phyloP scores from a whole-genome alignment of 768 basidiomycete species.

The Myochromella boudieri region DNA sequence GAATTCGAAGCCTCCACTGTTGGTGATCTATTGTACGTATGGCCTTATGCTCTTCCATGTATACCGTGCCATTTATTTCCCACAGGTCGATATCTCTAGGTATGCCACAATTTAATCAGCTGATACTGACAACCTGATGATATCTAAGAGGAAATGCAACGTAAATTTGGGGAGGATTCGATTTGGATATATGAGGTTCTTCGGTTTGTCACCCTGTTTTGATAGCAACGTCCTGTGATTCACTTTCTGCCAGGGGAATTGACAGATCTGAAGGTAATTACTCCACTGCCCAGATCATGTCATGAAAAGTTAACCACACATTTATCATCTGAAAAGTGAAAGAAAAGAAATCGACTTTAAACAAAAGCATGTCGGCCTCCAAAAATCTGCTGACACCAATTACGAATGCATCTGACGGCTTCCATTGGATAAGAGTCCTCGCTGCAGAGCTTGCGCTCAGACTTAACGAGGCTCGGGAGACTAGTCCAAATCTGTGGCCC shows the following conservation, averaged over 20 bases:
- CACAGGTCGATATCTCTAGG: constrained; percentile 58
- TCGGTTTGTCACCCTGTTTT: constrained; percentile 47
- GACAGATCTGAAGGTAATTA: constrained; percentile 87
- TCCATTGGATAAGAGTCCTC: constrained; percentile 90
- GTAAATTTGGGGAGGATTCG: constrained; percentile 76
- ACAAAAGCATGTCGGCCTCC: constrained; percentile 95
- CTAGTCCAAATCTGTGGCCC: constrained; percentile 81
- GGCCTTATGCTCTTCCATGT: background rate
- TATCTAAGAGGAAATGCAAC: constrained; percentile 70
- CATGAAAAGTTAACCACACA: constrained; percentile 2
- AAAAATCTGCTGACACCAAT: constrained; percentile 89
- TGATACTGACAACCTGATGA: background rate
- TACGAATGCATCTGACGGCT: constrained; percentile 69
- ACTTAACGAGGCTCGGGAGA: constrained; percentile 77
- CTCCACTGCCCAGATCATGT: constrained; percentile 8
- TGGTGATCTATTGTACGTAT: constrained; percentile 80
- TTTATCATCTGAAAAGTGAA: constrained; percentile 79
- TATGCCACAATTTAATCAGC: constrained; percentile 20
- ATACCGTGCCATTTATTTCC: background rate
- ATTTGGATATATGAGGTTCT: constrained; percentile 94
- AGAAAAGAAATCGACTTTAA: constrained; percentile 75
- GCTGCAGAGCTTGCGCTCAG: constrained; percentile 88
- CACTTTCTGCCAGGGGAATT: constrained; percentile 58
- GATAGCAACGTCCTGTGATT: background rate
- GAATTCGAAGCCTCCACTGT: constrained; percentile 91